phyloP scores from a whole-genome alignment of 2,329 filamentous ascomycete genomes.

The Fusarium abutilonis region DNA sequence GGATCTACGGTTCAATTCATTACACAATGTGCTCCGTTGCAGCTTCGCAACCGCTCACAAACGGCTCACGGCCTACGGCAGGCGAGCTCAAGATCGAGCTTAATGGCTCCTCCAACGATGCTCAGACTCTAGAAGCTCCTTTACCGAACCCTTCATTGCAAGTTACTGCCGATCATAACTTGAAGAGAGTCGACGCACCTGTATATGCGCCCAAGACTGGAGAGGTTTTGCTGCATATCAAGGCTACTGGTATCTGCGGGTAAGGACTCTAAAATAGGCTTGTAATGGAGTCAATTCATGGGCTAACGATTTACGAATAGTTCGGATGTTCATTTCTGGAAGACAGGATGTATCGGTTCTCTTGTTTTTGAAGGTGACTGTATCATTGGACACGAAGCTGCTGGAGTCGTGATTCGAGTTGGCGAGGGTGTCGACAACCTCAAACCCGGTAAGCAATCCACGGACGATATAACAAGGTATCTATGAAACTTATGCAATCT shows the following conservation, averaged over 20 bases:
- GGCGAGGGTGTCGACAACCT: conserved; percentile 64
- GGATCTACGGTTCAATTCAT: not conserved
- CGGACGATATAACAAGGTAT: not conserved
- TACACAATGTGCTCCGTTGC: conserved; percentile 36
- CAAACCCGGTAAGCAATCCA: conserved; percentile 52
- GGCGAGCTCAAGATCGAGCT: conserved; percentile 35
- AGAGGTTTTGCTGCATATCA: conserved; percentile 69
- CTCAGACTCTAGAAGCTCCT: conserved; percentile 42
- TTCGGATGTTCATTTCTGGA: conserved; percentile 76
- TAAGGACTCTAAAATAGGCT: conserved; percentile 45
- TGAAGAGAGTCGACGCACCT: conserved; percentile 67
- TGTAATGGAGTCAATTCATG: not conserved
- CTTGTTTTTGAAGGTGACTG: conserved; percentile 70
- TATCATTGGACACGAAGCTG: conserved; percentile 72
- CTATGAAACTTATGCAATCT: conserved; percentile 8
- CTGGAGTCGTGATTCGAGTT: conserved; percentile 67
- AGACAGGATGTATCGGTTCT: conserved; percentile 69
- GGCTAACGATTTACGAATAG: conserved; percentile 46
- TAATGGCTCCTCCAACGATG: conserved; percentile 16
- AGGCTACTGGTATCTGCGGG: conserved; percentile 72
- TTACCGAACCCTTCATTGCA: conserved; percentile 47
- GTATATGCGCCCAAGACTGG: conserved; percentile 63
- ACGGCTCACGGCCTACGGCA: conserved; percentile 10
- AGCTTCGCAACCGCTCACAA: conserved; percentile 28
- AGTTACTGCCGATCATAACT: conserved; percentile 67